A percentile compares a stretch with the other conserved stretches of the same genome.
These are phyloP conservation scores for Anacardium occidentale DNA, from an alignment of 345 rosid species.

Conservation along the genomic window DNA sequence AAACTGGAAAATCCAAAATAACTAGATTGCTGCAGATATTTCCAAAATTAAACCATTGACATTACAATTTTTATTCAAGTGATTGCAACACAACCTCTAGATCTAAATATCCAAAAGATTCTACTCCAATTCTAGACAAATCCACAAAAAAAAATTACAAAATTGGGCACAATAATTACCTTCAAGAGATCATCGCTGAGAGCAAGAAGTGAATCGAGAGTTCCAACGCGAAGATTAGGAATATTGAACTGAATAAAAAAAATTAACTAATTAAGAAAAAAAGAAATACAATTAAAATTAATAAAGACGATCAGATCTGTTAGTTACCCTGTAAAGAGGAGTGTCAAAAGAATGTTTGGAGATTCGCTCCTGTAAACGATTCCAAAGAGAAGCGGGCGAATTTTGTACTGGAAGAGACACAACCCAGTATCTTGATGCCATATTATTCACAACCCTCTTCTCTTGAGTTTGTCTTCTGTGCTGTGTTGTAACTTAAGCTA, in stretches of 20 bases:
- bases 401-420: conserved; percentile 87
- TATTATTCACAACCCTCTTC: conserved; percentile 11
- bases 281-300: conserved; percentile 8
- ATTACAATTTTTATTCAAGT: neutral
- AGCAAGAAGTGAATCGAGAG: conserved; percentile 91
- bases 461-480: neutral
- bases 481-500: too few species aligned
- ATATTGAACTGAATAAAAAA: conserved; percentile 66
- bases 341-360: conserved; percentile 95
- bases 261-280: neutral
- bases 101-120: conserved; percentile 1
- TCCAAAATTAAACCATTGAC: neutral
- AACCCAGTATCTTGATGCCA: conserved; percentile 92
- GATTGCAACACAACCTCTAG: neutral
- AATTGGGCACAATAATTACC: conserved; percentile 33
- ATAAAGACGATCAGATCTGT: conserved; percentile 19
- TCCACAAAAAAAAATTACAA: too few species aligned
- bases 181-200: conserved; percentile 95
- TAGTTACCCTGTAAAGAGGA: conserved; percentile 81
- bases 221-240: conserved; percentile 96
- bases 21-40: neutral
- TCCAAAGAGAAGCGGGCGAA: conserved; percentile 76
- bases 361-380: conserved; percentile 79
- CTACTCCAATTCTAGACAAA: neutral
- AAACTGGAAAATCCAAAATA: neutral